phyloP scores from a whole-genome alignment of 2,329 filamentous ascomycete genomes.

The Diaporthe sp. region DNA sequence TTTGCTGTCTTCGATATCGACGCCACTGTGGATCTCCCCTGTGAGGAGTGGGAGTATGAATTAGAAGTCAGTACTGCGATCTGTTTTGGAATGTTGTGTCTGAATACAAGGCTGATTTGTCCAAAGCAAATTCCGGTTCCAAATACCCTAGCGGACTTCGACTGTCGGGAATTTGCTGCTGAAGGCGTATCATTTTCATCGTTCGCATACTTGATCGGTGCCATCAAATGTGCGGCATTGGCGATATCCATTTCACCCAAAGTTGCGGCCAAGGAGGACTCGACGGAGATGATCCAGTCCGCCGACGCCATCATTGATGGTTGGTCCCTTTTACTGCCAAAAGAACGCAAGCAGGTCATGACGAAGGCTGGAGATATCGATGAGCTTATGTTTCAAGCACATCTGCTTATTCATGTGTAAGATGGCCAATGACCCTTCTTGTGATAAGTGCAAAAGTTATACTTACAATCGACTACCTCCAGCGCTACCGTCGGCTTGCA shows the following conservation, averaged over 20 bases:
- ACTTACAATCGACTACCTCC: not conserved
- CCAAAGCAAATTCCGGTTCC: not conserved
- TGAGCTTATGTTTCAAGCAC: constrained; percentile 15
- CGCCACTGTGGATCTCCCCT: not conserved
- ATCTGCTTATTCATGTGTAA: constrained; percentile 2
- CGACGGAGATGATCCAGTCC: not conserved
- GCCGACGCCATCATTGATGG: constrained; percentile 8
- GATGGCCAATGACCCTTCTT: not conserved
- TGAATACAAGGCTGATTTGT: not conserved
- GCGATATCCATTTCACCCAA: not conserved
- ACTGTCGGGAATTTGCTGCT: not conserved
- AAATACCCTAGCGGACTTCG: not conserved
- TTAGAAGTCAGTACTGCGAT: not conserved
- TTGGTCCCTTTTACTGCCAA: not conserved
- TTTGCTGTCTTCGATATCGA: not conserved
- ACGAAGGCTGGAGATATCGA: not conserved
- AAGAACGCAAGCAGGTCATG: not conserved
- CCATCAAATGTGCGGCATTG: not conserved
- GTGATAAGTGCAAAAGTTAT: no score
- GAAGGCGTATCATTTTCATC: not conserved
- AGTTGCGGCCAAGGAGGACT: not conserved
- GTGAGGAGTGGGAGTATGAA: constrained; percentile 3
- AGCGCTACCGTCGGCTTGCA: not conserved
- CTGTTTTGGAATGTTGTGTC: not conserved
- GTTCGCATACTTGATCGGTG: constrained; percentile 3